These are phyloP conservation scores for Herpetospermum pedunculosum DNA, from an alignment of 306 rosid genomes.

Conservation along the genomic window DNA sequence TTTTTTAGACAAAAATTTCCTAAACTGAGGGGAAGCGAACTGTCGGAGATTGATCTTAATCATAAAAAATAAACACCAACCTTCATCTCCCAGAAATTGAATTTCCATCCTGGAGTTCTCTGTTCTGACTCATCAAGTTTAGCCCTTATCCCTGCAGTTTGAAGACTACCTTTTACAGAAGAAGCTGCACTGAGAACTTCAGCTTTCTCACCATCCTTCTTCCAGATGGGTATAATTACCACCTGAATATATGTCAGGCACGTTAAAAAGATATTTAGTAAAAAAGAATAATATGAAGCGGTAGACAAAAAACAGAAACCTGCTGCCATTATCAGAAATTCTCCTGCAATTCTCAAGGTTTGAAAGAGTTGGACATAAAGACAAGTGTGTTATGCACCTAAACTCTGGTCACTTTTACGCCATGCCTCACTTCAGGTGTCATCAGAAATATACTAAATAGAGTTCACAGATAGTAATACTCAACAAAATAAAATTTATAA, in stretches of 20 bases:
- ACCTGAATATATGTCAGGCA: conserved; percentile 41
- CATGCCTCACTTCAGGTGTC: not conserved
- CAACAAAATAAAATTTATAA: not conserved
- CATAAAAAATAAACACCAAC: conserved; percentile 26
- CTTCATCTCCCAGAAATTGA: conserved; percentile 99
- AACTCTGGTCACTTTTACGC: not conserved
- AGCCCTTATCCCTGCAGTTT: conserved; percentile 53
- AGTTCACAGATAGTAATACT: not conserved
- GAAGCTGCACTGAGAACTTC: conserved; percentile 61
- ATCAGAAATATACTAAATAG: not conserved
- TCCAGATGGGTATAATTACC: conserved; percentile 91
- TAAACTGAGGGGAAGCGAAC: not conserved
- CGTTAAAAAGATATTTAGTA: not conserved
- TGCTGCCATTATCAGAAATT: not conserved
- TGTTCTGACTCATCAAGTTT: conserved; percentile 82
- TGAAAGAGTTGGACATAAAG: not conserved
- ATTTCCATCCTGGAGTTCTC: conserved; percentile 98
- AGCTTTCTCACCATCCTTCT: conserved; percentile 62
- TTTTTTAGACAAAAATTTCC: not conserved
- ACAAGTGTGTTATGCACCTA: not conserved
- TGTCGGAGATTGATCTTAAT: not conserved
- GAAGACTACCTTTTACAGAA: conserved; percentile 49
- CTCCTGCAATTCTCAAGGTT: not conserved
- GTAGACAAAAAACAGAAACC: not conserved
- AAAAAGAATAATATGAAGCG: not conserved